Base-by-base conservation (phyloP, 164 flowering plant genomes). In the Annona cherimola region DNA sequence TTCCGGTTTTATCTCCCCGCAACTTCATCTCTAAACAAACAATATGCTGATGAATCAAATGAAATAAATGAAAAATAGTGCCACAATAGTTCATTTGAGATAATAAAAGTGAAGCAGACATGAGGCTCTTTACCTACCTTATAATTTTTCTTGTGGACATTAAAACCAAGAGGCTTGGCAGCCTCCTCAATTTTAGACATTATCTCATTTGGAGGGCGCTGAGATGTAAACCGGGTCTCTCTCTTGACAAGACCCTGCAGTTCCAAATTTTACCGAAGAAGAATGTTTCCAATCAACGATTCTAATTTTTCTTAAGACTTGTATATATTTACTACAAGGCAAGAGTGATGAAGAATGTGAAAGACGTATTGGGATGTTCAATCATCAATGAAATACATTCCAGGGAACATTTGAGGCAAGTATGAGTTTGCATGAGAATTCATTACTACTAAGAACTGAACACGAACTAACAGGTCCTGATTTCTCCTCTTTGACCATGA, bases 141-240 rank as follows among this genome's bases (percentile, higher is more conserved):
- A 84, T 95, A 95, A 76, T 95, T 83, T 39, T 79, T 76, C 81
- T 91, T 95, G 81, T 73, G 84, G 73, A 92, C 88, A 76, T 90
- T 87, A 71, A 92, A 95, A n/a, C 97, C 99, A 40, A 95, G 83
- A 73, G 98, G 96, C 75, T 88, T 95, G 26, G 98, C 99, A 81
- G 99, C 84, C 89, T 91, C 93, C 83, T 95, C 99, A 54, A 95
- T 90, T 79, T 85, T 92, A 19, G 86, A 80, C 80, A 95, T 78
- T 20, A 95, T 95, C 77, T 95, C 98, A 76, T 89, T 85, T 62
- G 99, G 83, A 73, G 97, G 88, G 69, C 81, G 59, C 74, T 89
- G 87, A 65, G 97, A 95, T 71, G 98, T 82, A 80, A 95, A 92
- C 42, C 87, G 74, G 4, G 98, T 92, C 83, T 95, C 99, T 75